phyloP scores from a whole-genome alignment of 148 eudicot genomes.

The Camellia japonica region DNA sequence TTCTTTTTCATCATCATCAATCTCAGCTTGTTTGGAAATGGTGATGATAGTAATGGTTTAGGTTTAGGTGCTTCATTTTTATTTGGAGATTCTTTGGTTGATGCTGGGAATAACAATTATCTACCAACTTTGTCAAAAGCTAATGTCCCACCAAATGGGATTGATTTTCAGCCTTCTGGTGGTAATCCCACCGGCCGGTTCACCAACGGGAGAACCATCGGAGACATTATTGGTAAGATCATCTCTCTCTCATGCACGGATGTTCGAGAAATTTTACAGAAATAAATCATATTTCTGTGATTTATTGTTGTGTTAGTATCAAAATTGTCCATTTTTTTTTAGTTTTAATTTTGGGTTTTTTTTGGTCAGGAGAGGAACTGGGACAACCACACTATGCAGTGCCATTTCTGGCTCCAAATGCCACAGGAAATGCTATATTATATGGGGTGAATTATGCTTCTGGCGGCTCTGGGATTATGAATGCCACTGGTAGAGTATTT shows the following conservation, averaged over 20 bases:
- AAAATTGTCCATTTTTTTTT: too few species aligned
- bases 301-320: too few species aligned
- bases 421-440: constrained; percentile 67
- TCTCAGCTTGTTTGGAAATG: constrained; percentile 21
- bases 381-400: constrained; percentile 66
- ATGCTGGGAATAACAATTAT: constrained; percentile 91
- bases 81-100: constrained; percentile 90
- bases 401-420: constrained; percentile 82
- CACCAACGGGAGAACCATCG: constrained; percentile 91
- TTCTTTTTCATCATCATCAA: constrained; percentile 18
- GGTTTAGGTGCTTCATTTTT: constrained; percentile 71
- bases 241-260: not conserved
- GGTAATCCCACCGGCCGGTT: constrained; percentile 85
- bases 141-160: constrained; percentile 68
- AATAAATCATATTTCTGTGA: too few species aligned
- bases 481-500: constrained; percentile 86
- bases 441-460: constrained; percentile 93
- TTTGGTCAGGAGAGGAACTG: constrained; percentile 63
- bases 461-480: constrained; percentile 91
- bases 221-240: constrained; percentile 74
- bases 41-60: constrained; percentile 21
- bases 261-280: too few species aligned
- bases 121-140: constrained; percentile 72
- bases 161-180: constrained; percentile 76
- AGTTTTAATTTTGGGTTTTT: not conserved